Percentiles rank a stretch among this genome's conserved stretches.
Conservation (phyloP, 148 eudicot species). For the Rhododendron henanense region DNA sequence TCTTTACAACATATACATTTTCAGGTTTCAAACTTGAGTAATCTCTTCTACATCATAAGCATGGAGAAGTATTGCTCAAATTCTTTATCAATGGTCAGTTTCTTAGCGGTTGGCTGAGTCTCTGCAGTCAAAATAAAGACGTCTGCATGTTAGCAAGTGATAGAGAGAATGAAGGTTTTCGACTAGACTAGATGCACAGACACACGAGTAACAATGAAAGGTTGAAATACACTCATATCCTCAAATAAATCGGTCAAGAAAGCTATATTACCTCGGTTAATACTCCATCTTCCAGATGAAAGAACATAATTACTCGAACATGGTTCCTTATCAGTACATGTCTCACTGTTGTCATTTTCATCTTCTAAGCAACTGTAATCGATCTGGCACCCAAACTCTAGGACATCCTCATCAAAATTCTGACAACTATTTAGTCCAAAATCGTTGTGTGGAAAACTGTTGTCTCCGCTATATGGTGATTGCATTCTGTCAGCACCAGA, state of each 20-base stretch:
- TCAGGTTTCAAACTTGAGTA: neutral
- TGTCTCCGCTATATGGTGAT: neutral
- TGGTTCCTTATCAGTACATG: conserved; percentile 10
- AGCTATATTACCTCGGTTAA: conserved; percentile 26
- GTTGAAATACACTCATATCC: neutral
- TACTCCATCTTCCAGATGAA: conserved; percentile 42
- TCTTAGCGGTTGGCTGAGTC: conserved; percentile 13
- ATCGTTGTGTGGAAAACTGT: neutral
- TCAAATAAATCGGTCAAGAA: neutral
- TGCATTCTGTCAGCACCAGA: neutral
- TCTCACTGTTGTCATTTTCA: conserved; percentile 13
- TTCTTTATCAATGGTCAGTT: conserved; percentile 46
- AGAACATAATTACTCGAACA: conserved; percentile 25
- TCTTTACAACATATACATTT: neutral
- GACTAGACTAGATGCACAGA: neutral
- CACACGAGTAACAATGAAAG: neutral
- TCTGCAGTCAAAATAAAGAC: conserved; percentile 29
- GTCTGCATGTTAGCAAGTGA: neutral
- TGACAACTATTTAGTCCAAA: conserved; percentile 6
- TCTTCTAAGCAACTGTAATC: conserved; percentile 13
- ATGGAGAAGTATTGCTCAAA: conserved; percentile 44
- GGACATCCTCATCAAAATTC: conserved; percentile 19
- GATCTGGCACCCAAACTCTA: conserved; percentile 6
- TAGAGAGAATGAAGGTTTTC: neutral
- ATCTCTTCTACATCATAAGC: conserved; percentile 31